These are phyloP conservation scores for Trichophyton simii DNA, from an alignment of 2,329 filamentous ascomycete genomes.

Conservation along the genomic window DNA sequence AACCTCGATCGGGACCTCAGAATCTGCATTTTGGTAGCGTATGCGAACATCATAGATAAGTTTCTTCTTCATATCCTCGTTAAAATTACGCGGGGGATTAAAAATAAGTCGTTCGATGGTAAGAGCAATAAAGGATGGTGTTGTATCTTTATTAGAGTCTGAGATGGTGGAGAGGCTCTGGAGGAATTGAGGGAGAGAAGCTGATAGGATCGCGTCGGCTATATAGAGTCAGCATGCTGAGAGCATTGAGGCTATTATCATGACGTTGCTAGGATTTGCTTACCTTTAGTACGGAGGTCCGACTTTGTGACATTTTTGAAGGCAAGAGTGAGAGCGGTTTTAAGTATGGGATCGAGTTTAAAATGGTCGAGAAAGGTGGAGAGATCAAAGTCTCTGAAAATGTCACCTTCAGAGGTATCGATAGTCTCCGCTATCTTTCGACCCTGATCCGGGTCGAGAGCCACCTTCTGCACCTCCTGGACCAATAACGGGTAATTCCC, in stretches of 20 bases:
- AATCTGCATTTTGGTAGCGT: slow-evolving; percentile 49
- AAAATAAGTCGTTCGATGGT: slow-evolving; percentile 79
- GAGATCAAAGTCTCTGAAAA: slow-evolving; percentile 94
- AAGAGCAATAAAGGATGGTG: slow-evolving; percentile 57
- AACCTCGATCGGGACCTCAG: slow-evolving; percentile 32
- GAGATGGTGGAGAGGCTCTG: slow-evolving; percentile 58
- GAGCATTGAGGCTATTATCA: background rate
- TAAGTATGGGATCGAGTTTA: slow-evolving; percentile 76
- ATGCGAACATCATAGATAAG: slow-evolving; percentile 51
- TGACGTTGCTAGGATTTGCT: background rate
- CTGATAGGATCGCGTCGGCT: slow-evolving; percentile 85
- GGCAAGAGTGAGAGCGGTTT: slow-evolving; percentile 74
- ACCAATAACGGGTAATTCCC: slow-evolving; percentile 75
- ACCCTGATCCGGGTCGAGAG: slow-evolving; percentile 67
- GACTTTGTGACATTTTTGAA: slow-evolving; percentile 71
- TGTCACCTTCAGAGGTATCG: slow-evolving; percentile 77
- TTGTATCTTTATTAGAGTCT: slow-evolving; percentile 53
- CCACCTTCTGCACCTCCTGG: slow-evolving; percentile 75
- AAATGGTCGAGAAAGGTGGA: slow-evolving; percentile 93
- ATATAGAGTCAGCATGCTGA: slow-evolving; percentile 5
- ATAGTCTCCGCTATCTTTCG: slow-evolving; percentile 87
- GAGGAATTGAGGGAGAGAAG: slow-evolving; percentile 65
- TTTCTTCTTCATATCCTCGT: slow-evolving; percentile 58
- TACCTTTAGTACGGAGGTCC: slow-evolving; percentile 84
- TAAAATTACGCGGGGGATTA: slow-evolving; percentile 76